phyloP scores from a whole-genome alignment of 2,329 filamentous ascomycete species.

The Ploettnerulaceae sp. region DNA sequence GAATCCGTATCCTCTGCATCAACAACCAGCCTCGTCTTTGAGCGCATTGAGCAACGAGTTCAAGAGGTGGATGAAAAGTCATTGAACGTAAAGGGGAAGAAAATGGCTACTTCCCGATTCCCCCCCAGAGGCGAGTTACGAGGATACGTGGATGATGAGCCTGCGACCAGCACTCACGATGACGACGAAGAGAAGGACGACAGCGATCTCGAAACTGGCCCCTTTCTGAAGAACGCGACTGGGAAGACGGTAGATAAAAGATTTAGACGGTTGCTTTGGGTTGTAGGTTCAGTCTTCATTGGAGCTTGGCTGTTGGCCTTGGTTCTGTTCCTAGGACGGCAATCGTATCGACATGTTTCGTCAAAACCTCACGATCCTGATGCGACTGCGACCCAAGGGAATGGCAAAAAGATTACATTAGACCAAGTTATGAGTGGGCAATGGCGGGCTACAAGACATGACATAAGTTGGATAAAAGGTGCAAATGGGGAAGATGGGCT shows the following conservation, averaged over 20 bases:
- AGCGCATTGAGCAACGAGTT: constrained; percentile 58
- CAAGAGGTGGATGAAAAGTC: constrained; percentile 20
- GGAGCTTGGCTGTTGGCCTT: constrained; percentile 66
- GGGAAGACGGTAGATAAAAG: constrained; percentile 58
- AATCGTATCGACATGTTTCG: constrained; percentile 61
- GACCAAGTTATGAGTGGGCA: constrained; percentile 63
- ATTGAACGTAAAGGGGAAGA: constrained; percentile 20
- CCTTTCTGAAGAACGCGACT: constrained; percentile 34
- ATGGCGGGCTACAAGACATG: constrained; percentile 60
- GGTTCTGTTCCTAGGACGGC: constrained; percentile 59
- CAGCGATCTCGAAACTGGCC: constrained; percentile 44
- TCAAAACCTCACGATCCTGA: constrained; percentile 63
- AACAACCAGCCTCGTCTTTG: constrained; percentile 77
- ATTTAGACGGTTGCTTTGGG: constrained; percentile 52
- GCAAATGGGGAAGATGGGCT: constrained; percentile 77
- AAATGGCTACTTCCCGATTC: constrained; percentile 30
- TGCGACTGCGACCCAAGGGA: constrained; percentile 56
- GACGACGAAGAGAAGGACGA: constrained; percentile 35
- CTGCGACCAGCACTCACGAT: constrained; percentile 18
- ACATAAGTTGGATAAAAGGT: constrained; percentile 72
- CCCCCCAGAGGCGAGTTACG: constrained; percentile 24
- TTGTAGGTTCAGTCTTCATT: constrained; percentile 55
- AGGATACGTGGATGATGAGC: constrained; percentile 29
- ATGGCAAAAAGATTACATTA: constrained; percentile 67
- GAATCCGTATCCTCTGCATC: constrained; percentile 70